phyloP scores from a whole-genome alignment of 306 rosid species.

The Pterocarpus santalinus region DNA sequence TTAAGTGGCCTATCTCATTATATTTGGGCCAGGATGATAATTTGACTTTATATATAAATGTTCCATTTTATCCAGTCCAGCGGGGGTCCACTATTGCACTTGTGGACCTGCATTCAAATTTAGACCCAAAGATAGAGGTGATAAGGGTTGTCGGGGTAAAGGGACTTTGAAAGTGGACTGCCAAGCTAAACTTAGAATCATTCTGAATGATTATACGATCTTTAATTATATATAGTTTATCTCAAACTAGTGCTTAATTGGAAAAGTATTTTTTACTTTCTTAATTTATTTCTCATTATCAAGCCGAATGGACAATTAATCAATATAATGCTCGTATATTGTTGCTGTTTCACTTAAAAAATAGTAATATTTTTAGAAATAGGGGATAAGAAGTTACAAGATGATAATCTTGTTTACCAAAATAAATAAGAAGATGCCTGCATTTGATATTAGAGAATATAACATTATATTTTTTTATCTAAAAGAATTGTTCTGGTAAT shows the following conservation, averaged over 20 bases:
- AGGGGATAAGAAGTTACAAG: too few relatives aligned
- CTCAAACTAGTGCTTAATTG: not conserved
- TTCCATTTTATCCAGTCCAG: not conserved
- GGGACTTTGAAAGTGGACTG: not conserved
- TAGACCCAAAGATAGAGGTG: not conserved
- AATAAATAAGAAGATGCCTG: too few relatives aligned
- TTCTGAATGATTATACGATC: not conserved
- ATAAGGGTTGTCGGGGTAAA: not conserved
- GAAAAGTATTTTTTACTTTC: not conserved
- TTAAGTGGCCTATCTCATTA: not conserved
- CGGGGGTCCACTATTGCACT: not conserved
- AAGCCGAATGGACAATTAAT: too few relatives aligned
- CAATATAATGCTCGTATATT: too few relatives aligned
- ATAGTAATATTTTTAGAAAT: too few relatives aligned
- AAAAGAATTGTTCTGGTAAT: too few relatives aligned
- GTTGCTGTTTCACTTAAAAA: too few relatives aligned
- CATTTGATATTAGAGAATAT: too few relatives aligned
- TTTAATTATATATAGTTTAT: not conserved
- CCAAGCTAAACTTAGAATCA: not conserved
- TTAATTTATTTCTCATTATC: too few relatives aligned
- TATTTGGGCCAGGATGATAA: not conserved
- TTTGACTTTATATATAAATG: not conserved
- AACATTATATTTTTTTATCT: too few relatives aligned
- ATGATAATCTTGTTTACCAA: too few relatives aligned
- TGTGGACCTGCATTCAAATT: constrained; percentile 27